Conservation (phyloP, 139 green algal genomes). For the Chlamydomonas incerta region DNA sequence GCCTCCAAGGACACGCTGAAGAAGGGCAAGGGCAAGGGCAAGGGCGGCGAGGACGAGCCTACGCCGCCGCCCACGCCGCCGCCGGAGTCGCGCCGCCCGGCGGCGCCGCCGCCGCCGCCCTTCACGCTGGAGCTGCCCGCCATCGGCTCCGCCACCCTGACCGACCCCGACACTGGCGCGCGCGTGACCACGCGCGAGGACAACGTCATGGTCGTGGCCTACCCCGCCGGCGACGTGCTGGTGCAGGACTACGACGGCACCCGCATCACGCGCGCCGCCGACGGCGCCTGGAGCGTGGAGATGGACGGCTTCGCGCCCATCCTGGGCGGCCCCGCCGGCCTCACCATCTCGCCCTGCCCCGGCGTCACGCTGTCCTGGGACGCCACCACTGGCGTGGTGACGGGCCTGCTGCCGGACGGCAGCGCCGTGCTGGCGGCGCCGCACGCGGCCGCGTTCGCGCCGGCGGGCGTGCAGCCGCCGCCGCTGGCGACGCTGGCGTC, state of each 20-base stretch:
- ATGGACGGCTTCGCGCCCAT: slow-evolving; percentile 52
- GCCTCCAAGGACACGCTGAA: neutral
- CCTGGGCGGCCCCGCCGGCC: slow-evolving; percentile 13
- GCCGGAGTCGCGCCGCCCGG: slow-evolving; percentile 14
- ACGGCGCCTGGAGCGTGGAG: slow-evolving; percentile 58
- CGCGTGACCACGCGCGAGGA: slow-evolving; percentile 47
- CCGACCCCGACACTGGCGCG: slow-evolving; percentile 55
- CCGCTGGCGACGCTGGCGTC: slow-evolving; percentile 26
- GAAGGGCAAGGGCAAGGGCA: neutral
- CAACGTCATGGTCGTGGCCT: slow-evolving; percentile 54
- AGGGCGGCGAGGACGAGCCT: slow-evolving; percentile 35
- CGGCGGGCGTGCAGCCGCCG: neutral
- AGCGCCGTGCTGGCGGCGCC: slow-evolving; percentile 16
- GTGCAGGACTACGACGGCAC: slow-evolving; percentile 63
- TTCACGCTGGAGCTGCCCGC: slow-evolving; percentile 11
- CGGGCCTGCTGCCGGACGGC: slow-evolving; percentile 44
- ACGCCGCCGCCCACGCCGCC: neutral
- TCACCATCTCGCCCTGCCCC: slow-evolving; percentile 35
- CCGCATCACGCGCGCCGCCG: slow-evolving; percentile 33
- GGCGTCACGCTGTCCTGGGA: slow-evolving; percentile 35
- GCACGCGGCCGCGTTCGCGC: slow-evolving; percentile 31
- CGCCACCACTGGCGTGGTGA: slow-evolving; percentile 30
- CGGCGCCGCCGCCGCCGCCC: slow-evolving; percentile 36
- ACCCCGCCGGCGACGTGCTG: slow-evolving; percentile 48
- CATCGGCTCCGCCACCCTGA: slow-evolving; percentile 24